A percentile compares a stretch with the other conserved stretches of the same genome.
These are phyloP conservation scores for Acarospora socialis DNA, from an alignment of 2,329 filamentous ascomycete genomes.

Conservation along the genomic window DNA sequence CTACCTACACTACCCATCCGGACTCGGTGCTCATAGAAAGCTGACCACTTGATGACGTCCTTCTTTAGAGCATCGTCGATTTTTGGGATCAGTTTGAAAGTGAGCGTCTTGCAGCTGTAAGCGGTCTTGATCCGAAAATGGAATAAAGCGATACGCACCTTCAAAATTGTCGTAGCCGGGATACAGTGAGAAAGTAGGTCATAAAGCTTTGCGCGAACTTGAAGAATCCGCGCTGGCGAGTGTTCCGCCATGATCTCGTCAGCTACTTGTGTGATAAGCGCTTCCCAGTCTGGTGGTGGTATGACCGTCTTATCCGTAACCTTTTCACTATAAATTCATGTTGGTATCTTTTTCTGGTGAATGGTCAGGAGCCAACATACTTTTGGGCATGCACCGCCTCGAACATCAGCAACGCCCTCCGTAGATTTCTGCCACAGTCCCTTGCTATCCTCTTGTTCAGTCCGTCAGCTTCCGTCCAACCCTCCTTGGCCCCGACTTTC, in stretches of 20 bases:
- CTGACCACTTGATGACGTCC: slow-evolving; percentile 89
- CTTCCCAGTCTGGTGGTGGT: slow-evolving; percentile 93
- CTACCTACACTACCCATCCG: slow-evolving; percentile 55
- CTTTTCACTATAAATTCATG: slow-evolving; percentile 52
- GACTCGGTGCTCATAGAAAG: slow-evolving; percentile 93
- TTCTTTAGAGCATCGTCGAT: slow-evolving; percentile 82
- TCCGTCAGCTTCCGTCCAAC: slow-evolving; percentile 60
- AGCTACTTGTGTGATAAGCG: slow-evolving; percentile 76
- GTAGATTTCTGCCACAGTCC: slow-evolving; percentile 81
- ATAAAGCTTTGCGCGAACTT: slow-evolving; percentile 88
- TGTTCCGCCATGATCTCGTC: slow-evolving; percentile 87
- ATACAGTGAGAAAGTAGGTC: slow-evolving; percentile 96
- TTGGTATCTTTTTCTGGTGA: slow-evolving; percentile 6
- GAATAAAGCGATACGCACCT: slow-evolving; percentile 30
- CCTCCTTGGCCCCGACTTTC: slow-evolving; percentile 60
- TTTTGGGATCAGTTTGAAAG: slow-evolving; percentile 77
- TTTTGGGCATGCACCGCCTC: slow-evolving; percentile 96
- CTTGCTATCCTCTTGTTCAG: slow-evolving; percentile 75
- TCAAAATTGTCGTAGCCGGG: slow-evolving; percentile 82
- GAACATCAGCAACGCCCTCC: slow-evolving; percentile 86
- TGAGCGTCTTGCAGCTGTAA: slow-evolving; percentile 47
- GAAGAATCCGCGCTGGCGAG: slow-evolving; percentile 73
- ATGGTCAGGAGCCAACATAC: slow-evolving; percentile 37
- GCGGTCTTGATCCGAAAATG: not conserved
- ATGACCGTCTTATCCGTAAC: slow-evolving; percentile 78